Percentiles rank a stretch among this genome's conserved stretches.
phyloP scores from a whole-genome alignment of 2,329 filamentous ascomycete genomes.

The Phyllosticta citribraziliensis region DNA sequence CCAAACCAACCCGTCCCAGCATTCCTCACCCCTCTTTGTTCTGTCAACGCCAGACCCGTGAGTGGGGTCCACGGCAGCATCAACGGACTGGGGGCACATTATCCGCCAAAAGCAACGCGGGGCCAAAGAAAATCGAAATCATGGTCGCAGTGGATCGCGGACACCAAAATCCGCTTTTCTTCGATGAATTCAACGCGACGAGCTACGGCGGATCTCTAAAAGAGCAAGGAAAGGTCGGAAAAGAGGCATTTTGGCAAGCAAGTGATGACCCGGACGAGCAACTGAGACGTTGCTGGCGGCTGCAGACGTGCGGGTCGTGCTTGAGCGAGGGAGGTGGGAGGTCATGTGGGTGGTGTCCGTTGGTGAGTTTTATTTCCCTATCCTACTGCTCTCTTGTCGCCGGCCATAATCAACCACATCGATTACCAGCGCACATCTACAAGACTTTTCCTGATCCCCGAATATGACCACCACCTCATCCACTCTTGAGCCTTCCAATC shows the following conservation, averaged over 20 bases:
- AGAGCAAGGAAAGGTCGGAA: not conserved
- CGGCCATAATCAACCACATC: too few species aligned
- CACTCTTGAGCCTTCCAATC: too few species aligned
- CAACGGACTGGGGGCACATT: not conserved
- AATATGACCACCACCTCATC: too few species aligned
- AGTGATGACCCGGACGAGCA: conserved; percentile 10
- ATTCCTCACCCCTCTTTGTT: not conserved
- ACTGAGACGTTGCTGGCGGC: conserved; percentile 20
- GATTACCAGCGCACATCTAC: too few species aligned
- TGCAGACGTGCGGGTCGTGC: conserved; percentile 22
- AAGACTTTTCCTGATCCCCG: too few species aligned
- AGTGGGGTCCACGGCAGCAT: not conserved
- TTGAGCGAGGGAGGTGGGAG: conserved; percentile 13
- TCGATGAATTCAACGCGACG: not conserved
- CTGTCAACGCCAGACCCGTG: not conserved
- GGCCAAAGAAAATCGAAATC: not conserved
- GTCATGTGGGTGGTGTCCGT: conserved; percentile 36
- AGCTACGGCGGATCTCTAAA: not conserved
- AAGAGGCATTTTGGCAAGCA: not conserved
- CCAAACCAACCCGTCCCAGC: too few species aligned
- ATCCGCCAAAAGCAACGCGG: not conserved
- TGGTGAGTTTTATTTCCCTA: conserved; percentile 20
- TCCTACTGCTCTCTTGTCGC: not conserved
- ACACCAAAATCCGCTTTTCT: not conserved
- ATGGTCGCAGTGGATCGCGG: not conserved